Evolutionary conservation across 1,139 yeast genomes (phyloP), one percentile per base, ranked within the genome.

Genomic region (Pichia sp.): DNA sequence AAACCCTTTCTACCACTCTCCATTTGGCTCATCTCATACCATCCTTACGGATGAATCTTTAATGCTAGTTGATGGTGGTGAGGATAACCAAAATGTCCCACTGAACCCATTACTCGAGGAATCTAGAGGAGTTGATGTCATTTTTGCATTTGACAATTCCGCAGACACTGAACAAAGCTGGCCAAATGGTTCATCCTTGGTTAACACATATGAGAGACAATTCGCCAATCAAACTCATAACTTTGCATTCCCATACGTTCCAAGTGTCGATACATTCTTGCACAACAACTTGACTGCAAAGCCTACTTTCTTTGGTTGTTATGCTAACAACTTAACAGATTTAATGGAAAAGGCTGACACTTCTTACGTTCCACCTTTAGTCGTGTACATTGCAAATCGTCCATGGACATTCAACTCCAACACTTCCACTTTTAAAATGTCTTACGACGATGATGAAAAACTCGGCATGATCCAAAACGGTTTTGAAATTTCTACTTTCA

Each of bases 241-340:
- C 29, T 73, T 82, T 22, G 62, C 77, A 3, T 84, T 84, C 72
- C 96, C 96, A 22, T 77, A 81, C 50, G 94, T 87, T 37, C 96
- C 96, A n/a, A 88, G 76, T 55, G 59, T 56, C 18, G 63, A 68
- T 32, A 72, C 93, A 0, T 84, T 86, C 56, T 52, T 78, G 32
- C 68, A 69, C 44, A 52, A 64, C 41, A 82, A 82, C 45, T 62
- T 81, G 42, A 74, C 82, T 10, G 63, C 76, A 6, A 72, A 59
- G 49, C 94, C 96, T 39, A 69, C 85, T 0, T 86, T 87, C 63
- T 86, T 86, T 53, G 96, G 96, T 30, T 87, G 96, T 62, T 74
- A 83, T 53, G 73, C 84, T 12, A 53, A 60, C 3, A 84, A 85
- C 55, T 61, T 81, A 51, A 74, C 91, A 4, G 59, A 63, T 27